These are phyloP conservation scores for Trametes elegans DNA, from an alignment of 768 basidiomycete genomes.

Conservation along the genomic window DNA sequence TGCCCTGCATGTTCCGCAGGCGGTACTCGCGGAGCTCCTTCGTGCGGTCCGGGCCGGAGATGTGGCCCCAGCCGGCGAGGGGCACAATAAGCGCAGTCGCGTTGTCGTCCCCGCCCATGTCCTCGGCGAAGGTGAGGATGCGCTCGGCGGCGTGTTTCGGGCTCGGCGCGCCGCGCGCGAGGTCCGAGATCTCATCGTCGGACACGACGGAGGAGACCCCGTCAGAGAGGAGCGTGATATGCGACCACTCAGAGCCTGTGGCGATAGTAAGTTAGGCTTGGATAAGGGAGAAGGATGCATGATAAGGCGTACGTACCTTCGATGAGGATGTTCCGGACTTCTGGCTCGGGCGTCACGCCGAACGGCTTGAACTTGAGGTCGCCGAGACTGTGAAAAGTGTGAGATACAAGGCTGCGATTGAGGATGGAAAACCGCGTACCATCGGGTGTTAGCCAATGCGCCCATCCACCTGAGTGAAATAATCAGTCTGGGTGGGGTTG, in stretches of 20 bases:
- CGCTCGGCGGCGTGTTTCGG: constrained; percentile 80
- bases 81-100: constrained; percentile 90
- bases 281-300: not conserved
- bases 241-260: constrained; percentile 80
- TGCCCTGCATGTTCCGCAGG: constrained; percentile 43
- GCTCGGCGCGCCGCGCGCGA: constrained; percentile 66
- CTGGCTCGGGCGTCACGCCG: constrained; percentile 92
- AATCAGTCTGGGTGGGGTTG: not conserved
- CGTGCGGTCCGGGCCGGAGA: constrained; percentile 78
- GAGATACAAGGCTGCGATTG: not conserved
- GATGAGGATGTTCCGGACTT: constrained; percentile 73
- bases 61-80: constrained; percentile 86
- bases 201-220: constrained; percentile 90
- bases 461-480: constrained; percentile 82
- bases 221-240: constrained; percentile 87
- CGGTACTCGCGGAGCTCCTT: constrained; percentile 82
- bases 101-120: constrained; percentile 88
- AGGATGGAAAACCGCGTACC: constrained; percentile 38
- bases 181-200: constrained; percentile 92
- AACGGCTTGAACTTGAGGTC: constrained; percentile 87
- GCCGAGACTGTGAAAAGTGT: constrained; percentile 56
- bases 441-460: constrained; percentile 86
- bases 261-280: not conserved
- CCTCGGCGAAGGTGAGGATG: constrained; percentile 85
- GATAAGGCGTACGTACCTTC: constrained; percentile 49